A percentile compares a stretch with the other conserved stretches of the same genome.
Conservation (phyloP, 2,329 filamentous ascomycete genomes). For the Penicillium capsulatum region DNA sequence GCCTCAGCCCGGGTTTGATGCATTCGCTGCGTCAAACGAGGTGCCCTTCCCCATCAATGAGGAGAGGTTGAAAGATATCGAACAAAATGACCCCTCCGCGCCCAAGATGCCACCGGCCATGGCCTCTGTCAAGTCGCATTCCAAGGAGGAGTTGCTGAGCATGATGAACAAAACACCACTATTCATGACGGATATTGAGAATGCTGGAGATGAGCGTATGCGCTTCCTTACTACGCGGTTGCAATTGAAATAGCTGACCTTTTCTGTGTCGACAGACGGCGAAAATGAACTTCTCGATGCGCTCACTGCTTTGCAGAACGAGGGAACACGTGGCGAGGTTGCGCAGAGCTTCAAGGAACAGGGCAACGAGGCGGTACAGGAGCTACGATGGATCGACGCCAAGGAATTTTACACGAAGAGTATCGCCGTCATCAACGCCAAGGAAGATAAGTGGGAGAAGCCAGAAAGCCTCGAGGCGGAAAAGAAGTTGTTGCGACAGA, state of each 20-base stretch:
- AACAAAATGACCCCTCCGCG: slow-evolving; percentile 27
- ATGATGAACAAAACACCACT: slow-evolving; percentile 71
- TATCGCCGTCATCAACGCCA: slow-evolving; percentile 64
- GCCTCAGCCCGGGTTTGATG: slow-evolving; percentile 20
- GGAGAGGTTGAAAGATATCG: slow-evolving; percentile 29
- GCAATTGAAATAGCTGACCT: background rate
- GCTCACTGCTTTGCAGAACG: slow-evolving; percentile 83
- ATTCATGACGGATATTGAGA: slow-evolving; percentile 89
- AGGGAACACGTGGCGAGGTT: slow-evolving; percentile 82
- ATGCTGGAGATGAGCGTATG: slow-evolving; percentile 53
- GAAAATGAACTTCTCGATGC: slow-evolving; percentile 83
- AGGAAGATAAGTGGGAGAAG: slow-evolving; percentile 53
- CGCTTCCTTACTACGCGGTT: background rate
- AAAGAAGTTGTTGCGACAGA: slow-evolving; percentile 57
- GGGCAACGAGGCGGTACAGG: slow-evolving; percentile 81
- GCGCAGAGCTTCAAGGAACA: slow-evolving; percentile 81
- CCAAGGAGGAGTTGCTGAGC: slow-evolving; percentile 57
- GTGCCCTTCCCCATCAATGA: slow-evolving; percentile 40
- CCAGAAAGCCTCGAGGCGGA: slow-evolving; percentile 55
- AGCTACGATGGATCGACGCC: slow-evolving; percentile 72
- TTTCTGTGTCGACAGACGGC: slow-evolving; percentile 42
- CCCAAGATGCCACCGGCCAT: slow-evolving; percentile 56
- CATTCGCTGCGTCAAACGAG: slow-evolving; percentile 27
- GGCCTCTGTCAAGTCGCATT: slow-evolving; percentile 54
- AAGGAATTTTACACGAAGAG: slow-evolving; percentile 89